Base-by-base conservation (phyloP, 306 rosid genomes). In the Argentina anserina region DNA sequence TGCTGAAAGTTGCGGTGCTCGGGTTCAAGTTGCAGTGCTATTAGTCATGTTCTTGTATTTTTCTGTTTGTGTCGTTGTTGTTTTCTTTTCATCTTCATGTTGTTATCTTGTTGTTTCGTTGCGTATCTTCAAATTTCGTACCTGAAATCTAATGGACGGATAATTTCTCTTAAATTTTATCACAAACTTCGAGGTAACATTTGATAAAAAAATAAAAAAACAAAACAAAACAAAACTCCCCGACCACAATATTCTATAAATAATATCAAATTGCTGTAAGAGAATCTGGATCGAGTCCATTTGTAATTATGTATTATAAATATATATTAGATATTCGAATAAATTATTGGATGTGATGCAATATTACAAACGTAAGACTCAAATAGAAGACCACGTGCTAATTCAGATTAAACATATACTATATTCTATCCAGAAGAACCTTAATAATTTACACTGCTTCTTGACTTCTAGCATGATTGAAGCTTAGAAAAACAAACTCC, bases 171-270 rank as follows among this genome's bases (percentile, higher is more conserved):
- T n/a, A n/a, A n/a, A n/a, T n/a, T n/a, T n/a, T n/a, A n/a, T n/a
- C n/a, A n/a, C n/a, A n/a, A n/a, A n/a, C n/a, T n/a, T n/a, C n/a
- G n/a, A n/a, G n/a, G n/a, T n/a, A n/a, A n/a, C n/a, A n/a, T n/a
- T n/a, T n/a, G n/a, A n/a, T n/a, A n/a, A n/a, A n/a, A n/a, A n/a
- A n/a, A n/a, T n/a, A n/a, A n/a, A n/a, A n/a, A n/a, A n/a, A n/a
- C n/a, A n/a, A n/a, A n/a, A n/a, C n/a, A n/a, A 70, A 75, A 71
- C 69, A 72, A 75, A 87, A 80, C 85, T 76, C 62, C 66, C 79
- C 43, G 75, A 67, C 71, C 69, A 49, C 41, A 36, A 7, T 64
- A 43, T 76, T 76, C 66, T 9, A 47, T 49, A 43, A 40, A 73
- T 41, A 25, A 15, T 28, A 55, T 21, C 70, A 62, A n/a, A 61